phyloP scores from a whole-genome alignment of 163 green algal genomes.

The Scenedesmus sp. region DNA sequence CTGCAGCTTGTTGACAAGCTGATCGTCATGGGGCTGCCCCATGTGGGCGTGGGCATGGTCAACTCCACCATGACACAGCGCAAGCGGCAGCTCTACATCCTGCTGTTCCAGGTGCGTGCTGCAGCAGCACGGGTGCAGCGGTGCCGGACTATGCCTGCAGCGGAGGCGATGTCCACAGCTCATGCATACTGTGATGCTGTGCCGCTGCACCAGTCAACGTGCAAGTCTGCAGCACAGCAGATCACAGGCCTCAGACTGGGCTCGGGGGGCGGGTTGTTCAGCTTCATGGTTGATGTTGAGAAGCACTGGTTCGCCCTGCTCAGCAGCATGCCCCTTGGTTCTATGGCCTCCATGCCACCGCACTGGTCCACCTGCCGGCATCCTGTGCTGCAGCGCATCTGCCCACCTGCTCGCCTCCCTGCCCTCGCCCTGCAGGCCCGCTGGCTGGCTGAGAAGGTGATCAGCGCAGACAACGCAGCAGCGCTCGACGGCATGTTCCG shows the following conservation, averaged over 20 bases:
- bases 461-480: slow-evolving; percentile 49
- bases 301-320: too few relatives aligned
- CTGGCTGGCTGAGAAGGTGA: slow-evolving; percentile 55
- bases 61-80: slow-evolving; percentile 62
- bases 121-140: background rate
- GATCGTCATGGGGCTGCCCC: slow-evolving; percentile 68
- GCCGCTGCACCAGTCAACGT: background rate
- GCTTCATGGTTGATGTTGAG: too few relatives aligned
- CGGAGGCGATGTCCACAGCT: too few relatives aligned
- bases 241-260: too few relatives aligned
- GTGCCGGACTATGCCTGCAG: too few relatives aligned
- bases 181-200: too few relatives aligned
- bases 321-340: too few relatives aligned
- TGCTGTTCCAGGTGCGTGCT: slow-evolving; percentile 69
- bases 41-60: slow-evolving; percentile 57
- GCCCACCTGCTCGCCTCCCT: background rate
- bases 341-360: too few relatives aligned
- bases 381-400: too few relatives aligned
- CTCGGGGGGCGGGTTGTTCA: too few relatives aligned
- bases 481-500: slow-evolving; percentile 34
- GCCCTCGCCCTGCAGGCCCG: slow-evolving; percentile 37
- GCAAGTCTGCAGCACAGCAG: too few relatives aligned
- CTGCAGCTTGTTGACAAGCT: slow-evolving; percentile 68
- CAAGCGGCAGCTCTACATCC: slow-evolving; percentile 70
- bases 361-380: too few relatives aligned